Evolutionary conservation across 495 filamentous ascomycete genomes (phyloP), one percentile per base, ranked within the genome.

Genomic region (Jackrogersella minutella): DNA sequence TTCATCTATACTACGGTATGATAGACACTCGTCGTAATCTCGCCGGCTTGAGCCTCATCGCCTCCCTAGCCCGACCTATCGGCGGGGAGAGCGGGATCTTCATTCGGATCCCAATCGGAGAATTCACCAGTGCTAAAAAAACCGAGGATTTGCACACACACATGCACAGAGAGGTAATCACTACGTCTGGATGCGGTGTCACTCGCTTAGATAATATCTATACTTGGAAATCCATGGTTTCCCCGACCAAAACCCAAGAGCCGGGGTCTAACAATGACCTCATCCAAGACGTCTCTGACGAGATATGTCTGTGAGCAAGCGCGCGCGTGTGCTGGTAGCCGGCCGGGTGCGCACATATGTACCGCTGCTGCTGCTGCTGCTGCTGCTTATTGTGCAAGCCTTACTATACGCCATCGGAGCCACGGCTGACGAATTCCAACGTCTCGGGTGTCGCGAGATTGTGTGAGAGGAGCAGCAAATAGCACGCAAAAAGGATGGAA

Each of bases 81-180:
- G 34, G 53, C 58, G 66, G 66, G 59, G 49, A 64, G 55, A 31
- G 9, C 59, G 59, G 66, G 60, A 51, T 49, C 21, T 5, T 24
- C 34, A 60, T 54, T 34, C n/a, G 49, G 24, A 44, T 66, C 19
- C 66, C 66, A 66, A 69, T 69, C 61, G 66, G 66, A 69, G 44
- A 69, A 57, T 69, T 66, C 50, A 47, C 49, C 49, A 16, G 17
- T 41, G 14, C 62, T 62, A 50, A 52, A 26, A 40, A 33, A 61
- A 58, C 17, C 52, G 14, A 58, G 28, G 7, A 59, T 37, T 40
- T 44, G 26, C 56, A 50, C 24, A 28, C 13, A 33, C n/a, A n/a
- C n/a, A n/a, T n/a, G n/a, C n/a, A n/a, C n/a, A n/a, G n/a, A n/a
- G n/a, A n/a, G n/a, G 16, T 9, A 1, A 50, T 14, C 26, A 33